Evolutionary conservation across 495 filamentous ascomycete genomes (phyloP), one percentile per base, ranked within the genome.

Genomic region (Hyaloscypha variabilis): DNA sequence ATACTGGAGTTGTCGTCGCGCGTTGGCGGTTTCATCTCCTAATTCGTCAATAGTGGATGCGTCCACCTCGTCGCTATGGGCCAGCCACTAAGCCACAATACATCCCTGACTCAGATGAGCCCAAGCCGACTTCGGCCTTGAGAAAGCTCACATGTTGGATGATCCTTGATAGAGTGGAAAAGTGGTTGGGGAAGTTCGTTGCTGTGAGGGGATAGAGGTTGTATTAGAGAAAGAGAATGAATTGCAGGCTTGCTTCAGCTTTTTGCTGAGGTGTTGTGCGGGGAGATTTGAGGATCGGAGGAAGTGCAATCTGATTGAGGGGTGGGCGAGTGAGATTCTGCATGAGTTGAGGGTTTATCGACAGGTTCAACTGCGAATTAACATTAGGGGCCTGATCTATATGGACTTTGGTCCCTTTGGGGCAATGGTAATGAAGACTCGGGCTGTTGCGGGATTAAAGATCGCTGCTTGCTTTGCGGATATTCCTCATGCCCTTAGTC

Each of bases 291-390:
- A 60, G 36, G 58, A 51, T 29, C 23, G 17, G 42, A 50, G 59
- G 19, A 30, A 61, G 17, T 61, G 59, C 39, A 23, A 26, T 5
- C 19, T 28, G 39, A 30, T 61, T 28, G 59, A 50, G 0, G 59
- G 17, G 39, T 61, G 39, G 39, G 59, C 59, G 8, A 42, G 30
- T 49, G 8, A 3, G 2, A 51, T 61, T 52, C 6, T 61, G 36
- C 19, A 25, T 1, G 39, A 61, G 59, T 49, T 61, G 59, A 61
- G 59, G 26, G 55, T 34, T 21, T 26, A 58, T 58, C 51, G 6
- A 17, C 39, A 46, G 39, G 13, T 17, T 46, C 1, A 14, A 46
- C 39, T 1, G 6, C 4, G 14, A 46, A 46, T 3, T 46, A 17
- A 46, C n/a, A n/a, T n/a, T n/a, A n/a, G n/a, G n/a, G n/a, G n/a